phyloP scores from a whole-genome alignment of 306 rosid species.

The Vicia villosa region DNA sequence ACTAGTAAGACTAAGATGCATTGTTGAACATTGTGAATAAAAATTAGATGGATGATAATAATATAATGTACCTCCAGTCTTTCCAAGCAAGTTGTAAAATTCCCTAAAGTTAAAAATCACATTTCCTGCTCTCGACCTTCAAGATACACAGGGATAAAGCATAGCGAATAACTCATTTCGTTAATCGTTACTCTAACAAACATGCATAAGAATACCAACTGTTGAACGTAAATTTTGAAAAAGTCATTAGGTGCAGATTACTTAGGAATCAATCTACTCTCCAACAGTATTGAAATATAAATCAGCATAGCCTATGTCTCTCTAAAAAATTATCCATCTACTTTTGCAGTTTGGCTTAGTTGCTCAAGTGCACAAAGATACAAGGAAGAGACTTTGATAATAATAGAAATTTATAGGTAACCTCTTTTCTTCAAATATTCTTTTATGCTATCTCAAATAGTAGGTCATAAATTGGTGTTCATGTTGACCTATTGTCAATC shows the following conservation, averaged over 20 bases:
- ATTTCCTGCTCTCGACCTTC: conserved; percentile 72
- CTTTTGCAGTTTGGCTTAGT: conserved; percentile 19
- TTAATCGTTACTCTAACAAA: not conserved
- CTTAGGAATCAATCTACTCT: conserved; percentile 7
- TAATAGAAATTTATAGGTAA: too few species aligned
- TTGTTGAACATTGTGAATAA: conserved; percentile 13
- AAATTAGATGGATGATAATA: not conserved
- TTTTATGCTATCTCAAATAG: too few species aligned
- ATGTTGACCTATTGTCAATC: too few species aligned
- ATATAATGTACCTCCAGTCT: conserved; percentile 80
- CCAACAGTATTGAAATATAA: conserved; percentile 6
- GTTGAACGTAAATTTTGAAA: conserved; percentile 5
- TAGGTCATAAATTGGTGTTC: too few species aligned
- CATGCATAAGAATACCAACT: not conserved
- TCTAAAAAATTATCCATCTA: not conserved
- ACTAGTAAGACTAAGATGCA: conserved; percentile 27
- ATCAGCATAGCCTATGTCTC: not conserved
- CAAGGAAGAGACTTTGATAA: too few species aligned
- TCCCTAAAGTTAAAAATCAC: conserved; percentile 93
- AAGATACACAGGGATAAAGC: conserved; percentile 32
- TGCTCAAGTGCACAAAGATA: too few species aligned
- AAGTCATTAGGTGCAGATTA: not conserved
- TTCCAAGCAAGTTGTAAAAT: conserved; percentile 63
- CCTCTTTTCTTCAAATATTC: too few species aligned
- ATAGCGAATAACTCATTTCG: not conserved